These are phyloP conservation scores for Dactylella cylindrospora DNA, from an alignment of 2,329 filamentous ascomycete species.

Conservation along the genomic window DNA sequence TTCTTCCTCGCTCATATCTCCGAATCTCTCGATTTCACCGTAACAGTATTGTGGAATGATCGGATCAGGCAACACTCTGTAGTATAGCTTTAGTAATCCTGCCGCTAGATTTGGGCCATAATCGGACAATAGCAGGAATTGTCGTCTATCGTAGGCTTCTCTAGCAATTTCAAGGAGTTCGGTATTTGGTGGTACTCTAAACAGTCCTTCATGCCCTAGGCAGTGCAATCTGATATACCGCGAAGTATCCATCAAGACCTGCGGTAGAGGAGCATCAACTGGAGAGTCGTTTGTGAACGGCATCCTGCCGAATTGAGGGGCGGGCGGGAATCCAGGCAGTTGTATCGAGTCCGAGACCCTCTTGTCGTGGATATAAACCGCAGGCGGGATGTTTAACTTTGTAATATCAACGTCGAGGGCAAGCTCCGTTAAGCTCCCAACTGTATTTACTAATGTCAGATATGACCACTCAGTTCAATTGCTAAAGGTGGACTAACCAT, in stretches of 20 bases:
- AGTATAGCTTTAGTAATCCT: conserved; percentile 61
- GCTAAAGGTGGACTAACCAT: conserved; percentile 52
- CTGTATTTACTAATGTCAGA: conserved; percentile 48
- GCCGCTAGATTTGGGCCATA: conserved; percentile 60
- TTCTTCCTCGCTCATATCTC: conserved; percentile 19
- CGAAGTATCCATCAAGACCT: conserved; percentile 59
- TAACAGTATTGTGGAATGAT: conserved; percentile 59
- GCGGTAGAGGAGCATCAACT: conserved; percentile 54
- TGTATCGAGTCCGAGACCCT: conserved; percentile 52
- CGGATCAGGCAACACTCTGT: conserved; percentile 58
- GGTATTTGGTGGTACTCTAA: conserved; percentile 59
- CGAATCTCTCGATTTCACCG: conserved; percentile 53
- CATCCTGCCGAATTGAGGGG: conserved; percentile 55
- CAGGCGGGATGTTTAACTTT: conserved; percentile 59
- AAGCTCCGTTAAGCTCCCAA: conserved; percentile 57
- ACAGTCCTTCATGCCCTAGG: conserved; percentile 58
- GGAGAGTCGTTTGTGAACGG: conserved; percentile 53
- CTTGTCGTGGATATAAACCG: conserved; percentile 60
- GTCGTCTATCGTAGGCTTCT: conserved; percentile 60
- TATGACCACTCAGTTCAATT: neutral
- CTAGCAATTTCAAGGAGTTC: conserved; percentile 57
- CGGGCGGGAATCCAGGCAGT: conserved; percentile 54
- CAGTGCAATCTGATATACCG: conserved; percentile 57
- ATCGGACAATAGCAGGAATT: conserved; percentile 59
- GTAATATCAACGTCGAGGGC: conserved; percentile 59